Conservation (phyloP, 2,329 filamentous ascomycete species). For the Colletotrichum sansevieriae region DNA sequence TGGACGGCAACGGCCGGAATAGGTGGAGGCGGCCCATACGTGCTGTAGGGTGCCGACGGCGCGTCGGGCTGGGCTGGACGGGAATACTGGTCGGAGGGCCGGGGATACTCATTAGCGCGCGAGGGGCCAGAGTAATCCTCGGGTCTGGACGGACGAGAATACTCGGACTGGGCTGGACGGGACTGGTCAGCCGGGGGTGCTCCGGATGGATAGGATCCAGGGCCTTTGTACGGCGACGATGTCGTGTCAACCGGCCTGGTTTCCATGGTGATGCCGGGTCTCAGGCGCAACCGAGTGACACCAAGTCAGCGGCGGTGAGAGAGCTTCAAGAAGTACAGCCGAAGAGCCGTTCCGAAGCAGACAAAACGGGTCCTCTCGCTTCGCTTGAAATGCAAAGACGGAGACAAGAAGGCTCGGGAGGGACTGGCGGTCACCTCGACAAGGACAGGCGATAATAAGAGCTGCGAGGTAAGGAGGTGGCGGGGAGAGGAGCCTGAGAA, state of each 20-base stretch:
- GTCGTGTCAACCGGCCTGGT: slow-evolving; percentile 17
- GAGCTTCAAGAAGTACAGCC: background rate
- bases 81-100: slow-evolving; percentile 18
- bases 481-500: slow-evolving; percentile 22
- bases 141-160: slow-evolving; percentile 17
- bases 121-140: slow-evolving; percentile 2
- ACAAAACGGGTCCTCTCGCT: slow-evolving; percentile 2
- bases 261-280: slow-evolving; percentile 14
- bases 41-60: slow-evolving; percentile 16
- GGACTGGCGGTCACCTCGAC: background rate
- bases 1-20: slow-evolving; percentile 9
- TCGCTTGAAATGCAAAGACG: background rate
- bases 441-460: background rate
- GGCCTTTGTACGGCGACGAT: slow-evolving; percentile 23
- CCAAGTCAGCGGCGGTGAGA: slow-evolving; percentile 29
- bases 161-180: background rate
- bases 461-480: slow-evolving; percentile 28
- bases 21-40: slow-evolving; percentile 27
- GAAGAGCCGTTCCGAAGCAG: background rate
- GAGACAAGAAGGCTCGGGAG: background rate
- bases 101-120: background rate
- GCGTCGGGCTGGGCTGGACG: slow-evolving; percentile 9
- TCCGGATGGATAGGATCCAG: slow-evolving; percentile 23
- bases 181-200: slow-evolving; percentile 16
- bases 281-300: slow-evolving; percentile 7